Evolutionary conservation across 2,329 filamentous ascomycete genomes (phyloP).

Genomic region (Chaetomium globosum): DNA sequence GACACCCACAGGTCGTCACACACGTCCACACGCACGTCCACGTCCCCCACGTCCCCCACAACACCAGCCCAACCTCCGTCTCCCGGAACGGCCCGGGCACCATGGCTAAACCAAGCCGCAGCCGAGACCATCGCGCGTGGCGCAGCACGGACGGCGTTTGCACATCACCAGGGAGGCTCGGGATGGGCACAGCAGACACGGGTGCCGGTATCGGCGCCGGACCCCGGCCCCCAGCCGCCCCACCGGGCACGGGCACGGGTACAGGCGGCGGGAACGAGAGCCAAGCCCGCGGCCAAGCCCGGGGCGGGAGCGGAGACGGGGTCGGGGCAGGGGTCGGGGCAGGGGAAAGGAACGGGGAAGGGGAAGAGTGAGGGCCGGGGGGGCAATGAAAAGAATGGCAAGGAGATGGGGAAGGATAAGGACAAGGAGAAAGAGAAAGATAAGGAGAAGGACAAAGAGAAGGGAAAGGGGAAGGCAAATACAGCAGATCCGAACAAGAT

Average conservation of each 20-base stretch:
- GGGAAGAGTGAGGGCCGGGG: background rate
- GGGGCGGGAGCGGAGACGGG: constrained; percentile 1
- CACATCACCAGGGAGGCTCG: constrained; percentile 8
- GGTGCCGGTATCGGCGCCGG: constrained; percentile 26
- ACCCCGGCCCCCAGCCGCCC: constrained; percentile 6
- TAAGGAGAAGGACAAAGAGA: background rate
- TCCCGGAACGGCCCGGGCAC: background rate
- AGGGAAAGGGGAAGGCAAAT: background rate
- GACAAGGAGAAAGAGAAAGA: background rate
- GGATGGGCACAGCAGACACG: background rate
- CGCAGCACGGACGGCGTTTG: constrained; percentile 37
- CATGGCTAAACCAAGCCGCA: constrained; percentile 4
- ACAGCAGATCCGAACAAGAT: background rate
- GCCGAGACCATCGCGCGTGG: constrained; percentile 35
- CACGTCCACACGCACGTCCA: constrained; percentile 41
- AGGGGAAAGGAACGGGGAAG: background rate
- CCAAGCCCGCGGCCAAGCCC: constrained; percentile 22
- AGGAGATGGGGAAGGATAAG: background rate
- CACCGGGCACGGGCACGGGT: constrained; percentile 7
- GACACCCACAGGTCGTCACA: constrained; percentile 30
- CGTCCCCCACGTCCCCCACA: constrained; percentile 28
- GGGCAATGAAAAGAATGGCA: background rate
- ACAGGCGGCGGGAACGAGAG: constrained; percentile 17
- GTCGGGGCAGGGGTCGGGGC: background rate
- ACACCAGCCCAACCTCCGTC: background rate